Evolutionary conservation across 768 basidiomycete genomes (phyloP).

Genomic region (Pisolithus marmoratus): DNA sequence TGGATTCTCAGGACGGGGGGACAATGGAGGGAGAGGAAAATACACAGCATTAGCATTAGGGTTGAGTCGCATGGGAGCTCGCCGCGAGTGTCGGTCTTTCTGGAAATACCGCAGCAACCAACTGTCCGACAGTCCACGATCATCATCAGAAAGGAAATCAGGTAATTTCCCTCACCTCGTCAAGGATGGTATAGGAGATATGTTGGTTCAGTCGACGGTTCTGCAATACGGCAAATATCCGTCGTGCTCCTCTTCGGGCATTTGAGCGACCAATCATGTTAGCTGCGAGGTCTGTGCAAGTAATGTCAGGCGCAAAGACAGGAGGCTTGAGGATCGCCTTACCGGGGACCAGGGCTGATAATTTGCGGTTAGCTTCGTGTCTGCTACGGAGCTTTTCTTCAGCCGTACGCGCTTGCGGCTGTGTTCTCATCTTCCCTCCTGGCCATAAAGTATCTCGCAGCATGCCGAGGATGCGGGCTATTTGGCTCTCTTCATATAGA

Average conservation of each 20-base stretch:
- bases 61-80: conserved; percentile 1
- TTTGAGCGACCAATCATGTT: conserved; percentile 99
- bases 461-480: conserved; percentile 58
- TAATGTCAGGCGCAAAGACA: not conserved
- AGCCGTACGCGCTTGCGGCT: conserved; percentile 58
- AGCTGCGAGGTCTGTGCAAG: conserved; percentile 73
- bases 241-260: conserved; percentile 84
- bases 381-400: conserved; percentile 78
- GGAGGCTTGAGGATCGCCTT: conserved; percentile 10
- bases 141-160: conserved; percentile 3
- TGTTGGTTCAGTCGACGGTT: conserved; percentile 94
- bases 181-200: conserved; percentile 79
- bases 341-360: conserved; percentile 92
- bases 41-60: not conserved
- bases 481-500: conserved; percentile 60
- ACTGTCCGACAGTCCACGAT: conserved; percentile 28
- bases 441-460: conserved; percentile 83
- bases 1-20: conserved; percentile 6
- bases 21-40: not conserved
- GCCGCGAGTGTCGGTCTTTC: conserved; percentile 28
- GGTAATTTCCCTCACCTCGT: conserved; percentile 58
- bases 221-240: conserved; percentile 91
- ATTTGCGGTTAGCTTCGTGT: conserved; percentile 84
- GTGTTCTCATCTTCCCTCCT: conserved; percentile 64
- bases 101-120: conserved; percentile 58